Percentiles rank a stretch among this genome's conserved stretches.
phyloP scores from a whole-genome alignment of 768 basidiomycete species.

The Auriscalpium microsporum region DNA sequence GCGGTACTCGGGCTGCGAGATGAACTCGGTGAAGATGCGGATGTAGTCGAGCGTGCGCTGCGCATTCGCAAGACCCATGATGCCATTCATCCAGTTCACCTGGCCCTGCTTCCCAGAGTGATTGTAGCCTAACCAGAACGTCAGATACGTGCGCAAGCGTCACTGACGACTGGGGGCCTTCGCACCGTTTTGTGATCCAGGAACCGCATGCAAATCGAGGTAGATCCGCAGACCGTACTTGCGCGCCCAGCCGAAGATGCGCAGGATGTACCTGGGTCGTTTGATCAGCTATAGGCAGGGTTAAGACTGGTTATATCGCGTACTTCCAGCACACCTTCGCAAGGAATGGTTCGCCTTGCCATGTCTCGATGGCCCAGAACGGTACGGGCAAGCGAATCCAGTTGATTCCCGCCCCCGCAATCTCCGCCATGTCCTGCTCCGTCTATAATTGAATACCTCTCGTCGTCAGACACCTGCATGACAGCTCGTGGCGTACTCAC shows the following conservation, averaged over 20 bases:
- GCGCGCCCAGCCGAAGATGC: slow-evolving; percentile 72
- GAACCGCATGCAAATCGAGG: slow-evolving; percentile 74
- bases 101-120: slow-evolving; percentile 53
- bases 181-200: slow-evolving; percentile 74
- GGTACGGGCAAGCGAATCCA: slow-evolving; percentile 79
- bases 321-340: slow-evolving; percentile 69
- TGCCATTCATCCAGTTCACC: slow-evolving; percentile 59
- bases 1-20: slow-evolving; percentile 66
- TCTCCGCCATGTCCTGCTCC: slow-evolving; percentile 82
- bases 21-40: slow-evolving; percentile 73
- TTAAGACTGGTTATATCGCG: not conserved
- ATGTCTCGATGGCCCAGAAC: slow-evolving; percentile 82
- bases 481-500: slow-evolving; percentile 32
- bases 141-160: not conserved
- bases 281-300: too few relatives aligned
- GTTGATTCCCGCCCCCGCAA: slow-evolving; percentile 83
- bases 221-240: slow-evolving; percentile 85
- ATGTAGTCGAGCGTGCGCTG: slow-evolving; percentile 75
- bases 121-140: slow-evolving; percentile 34
- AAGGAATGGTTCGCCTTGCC: slow-evolving; percentile 73
- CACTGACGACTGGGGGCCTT: not conserved
- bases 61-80: slow-evolving; percentile 87
- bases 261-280: slow-evolving; percentile 49
- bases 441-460: slow-evolving; percentile 39
- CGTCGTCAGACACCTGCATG: not conserved